Percentiles rank a stretch among this genome's conserved stretches.
phyloP scores from a whole-genome alignment of 495 filamentous ascomycete genomes.

The Neurospora cerealis region DNA sequence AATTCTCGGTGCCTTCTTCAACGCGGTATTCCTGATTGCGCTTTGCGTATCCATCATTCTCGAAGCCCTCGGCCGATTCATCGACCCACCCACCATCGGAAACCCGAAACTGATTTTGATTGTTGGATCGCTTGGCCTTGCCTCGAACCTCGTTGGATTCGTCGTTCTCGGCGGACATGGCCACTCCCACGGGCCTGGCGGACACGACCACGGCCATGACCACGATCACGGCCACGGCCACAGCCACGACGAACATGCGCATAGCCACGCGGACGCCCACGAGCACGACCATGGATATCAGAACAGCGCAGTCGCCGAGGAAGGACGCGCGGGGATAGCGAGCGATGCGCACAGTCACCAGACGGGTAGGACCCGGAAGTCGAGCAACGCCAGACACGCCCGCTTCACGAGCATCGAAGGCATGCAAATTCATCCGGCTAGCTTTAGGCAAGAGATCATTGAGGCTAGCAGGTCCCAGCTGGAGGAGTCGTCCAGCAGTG shows the following conservation, averaged over 20 bases:
- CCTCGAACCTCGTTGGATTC: slow-evolving; percentile 83
- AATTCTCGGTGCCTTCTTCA: slow-evolving; percentile 88
- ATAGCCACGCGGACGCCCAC: slow-evolving; percentile 53
- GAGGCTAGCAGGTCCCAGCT: slow-evolving; percentile 47
- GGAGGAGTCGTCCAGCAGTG: slow-evolving; percentile 39
- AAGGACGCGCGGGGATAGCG: slow-evolving; percentile 14
- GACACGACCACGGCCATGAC: slow-evolving; percentile 34
- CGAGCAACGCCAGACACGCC: slow-evolving; percentile 40
- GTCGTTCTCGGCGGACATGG: slow-evolving; percentile 88
- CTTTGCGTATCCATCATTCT: slow-evolving; percentile 92
- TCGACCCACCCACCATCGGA: slow-evolving; percentile 77
- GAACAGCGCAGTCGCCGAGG: slow-evolving; percentile 17
- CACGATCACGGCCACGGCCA: slow-evolving; percentile 64
- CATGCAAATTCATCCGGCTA: slow-evolving; percentile 79
- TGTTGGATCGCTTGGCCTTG: slow-evolving; percentile 78
- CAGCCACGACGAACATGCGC: slow-evolving; percentile 42
- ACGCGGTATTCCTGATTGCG: slow-evolving; percentile 93
- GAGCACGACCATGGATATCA: slow-evolving; percentile 27
- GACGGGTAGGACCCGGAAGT: slow-evolving; percentile 27
- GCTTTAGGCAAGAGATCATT: slow-evolving; percentile 85
- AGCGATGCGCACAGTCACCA: slow-evolving; percentile 4
- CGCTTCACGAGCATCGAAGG: slow-evolving; percentile 53
- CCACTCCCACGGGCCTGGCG: slow-evolving; percentile 62
- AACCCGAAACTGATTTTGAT: slow-evolving; percentile 78
- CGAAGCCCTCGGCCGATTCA: slow-evolving; percentile 80